Conservation (phyloP, 805 yeast species). For the Starmerella khaoyaiensis region DNA sequence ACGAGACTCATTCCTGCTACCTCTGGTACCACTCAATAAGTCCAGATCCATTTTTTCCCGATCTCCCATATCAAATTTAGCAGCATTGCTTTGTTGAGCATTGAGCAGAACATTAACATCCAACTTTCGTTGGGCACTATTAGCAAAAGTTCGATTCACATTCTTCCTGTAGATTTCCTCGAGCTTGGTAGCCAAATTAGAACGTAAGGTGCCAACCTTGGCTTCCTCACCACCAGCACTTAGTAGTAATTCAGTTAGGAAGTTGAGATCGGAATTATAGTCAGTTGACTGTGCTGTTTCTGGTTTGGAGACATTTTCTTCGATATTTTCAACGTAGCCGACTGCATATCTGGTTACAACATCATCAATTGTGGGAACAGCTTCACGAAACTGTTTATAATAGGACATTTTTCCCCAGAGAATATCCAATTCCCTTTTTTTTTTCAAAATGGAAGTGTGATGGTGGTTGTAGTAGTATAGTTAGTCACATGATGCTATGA, state of each 20-base stretch:
- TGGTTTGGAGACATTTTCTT: slow-evolving; percentile 66
- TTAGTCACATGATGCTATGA: too few relatives aligned
- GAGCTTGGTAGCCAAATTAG: slow-evolving; percentile 35
- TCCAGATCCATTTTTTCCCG: slow-evolving; percentile 58
- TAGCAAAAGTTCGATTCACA: slow-evolving; percentile 34
- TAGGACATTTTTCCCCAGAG: slow-evolving; percentile 14
- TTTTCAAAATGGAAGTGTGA: too few relatives aligned
- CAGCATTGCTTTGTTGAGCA: slow-evolving; percentile 56
- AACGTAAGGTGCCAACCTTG: slow-evolving; percentile 45
- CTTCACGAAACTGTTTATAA: slow-evolving; percentile 55
- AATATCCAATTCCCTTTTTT: too few relatives aligned
- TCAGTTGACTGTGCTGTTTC: slow-evolving; percentile 65
- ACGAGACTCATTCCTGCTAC: slow-evolving; percentile 72
- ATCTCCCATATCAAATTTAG: slow-evolving; percentile 49
- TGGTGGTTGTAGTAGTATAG: too few relatives aligned
- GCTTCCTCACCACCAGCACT: slow-evolving; percentile 71
- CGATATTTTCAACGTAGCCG: slow-evolving; percentile 73
- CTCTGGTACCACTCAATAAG: slow-evolving; percentile 58
- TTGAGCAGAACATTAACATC: slow-evolving; percentile 49
- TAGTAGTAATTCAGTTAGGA: slow-evolving; percentile 48
- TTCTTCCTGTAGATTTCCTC: slow-evolving; percentile 39
- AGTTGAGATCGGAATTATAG: slow-evolving; percentile 52
- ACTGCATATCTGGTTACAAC: slow-evolving; percentile 82
- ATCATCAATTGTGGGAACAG: slow-evolving; percentile 75
- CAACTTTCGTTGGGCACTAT: slow-evolving; percentile 82